These are phyloP conservation scores for Ogataea naganishii DNA, from an alignment of 805 yeast species.

Conservation along the genomic window DNA sequence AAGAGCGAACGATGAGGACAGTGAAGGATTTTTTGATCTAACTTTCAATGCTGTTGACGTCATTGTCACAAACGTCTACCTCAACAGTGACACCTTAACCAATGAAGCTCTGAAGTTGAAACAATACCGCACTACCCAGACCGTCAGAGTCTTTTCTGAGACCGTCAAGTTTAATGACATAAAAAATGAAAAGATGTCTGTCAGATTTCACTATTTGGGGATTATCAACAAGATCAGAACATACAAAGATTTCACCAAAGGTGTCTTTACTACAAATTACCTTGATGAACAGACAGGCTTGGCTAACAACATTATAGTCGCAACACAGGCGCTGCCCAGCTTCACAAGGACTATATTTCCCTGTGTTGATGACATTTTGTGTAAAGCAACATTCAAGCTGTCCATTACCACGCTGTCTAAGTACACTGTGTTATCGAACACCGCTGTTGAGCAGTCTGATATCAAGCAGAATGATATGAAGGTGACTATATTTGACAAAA, in stretches of 20 bases:
- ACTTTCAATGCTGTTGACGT: conserved; percentile 33
- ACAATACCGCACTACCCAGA: conserved; percentile 32
- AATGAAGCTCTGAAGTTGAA: conserved; percentile 10
- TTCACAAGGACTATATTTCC: conserved; percentile 60
- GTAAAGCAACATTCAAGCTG: conserved; percentile 43
- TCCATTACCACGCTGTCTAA: conserved; percentile 33
- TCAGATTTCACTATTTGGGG: conserved; percentile 38
- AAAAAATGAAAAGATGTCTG: conserved; percentile 1
- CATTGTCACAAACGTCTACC: conserved; percentile 27
- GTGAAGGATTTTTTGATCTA: conserved; percentile 13
- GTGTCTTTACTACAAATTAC: conserved; percentile 62
- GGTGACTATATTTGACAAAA: conserved; percentile 34
- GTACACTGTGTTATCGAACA: conserved; percentile 46
- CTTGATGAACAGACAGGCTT: conserved; percentile 39
- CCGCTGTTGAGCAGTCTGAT: conserved; percentile 22
- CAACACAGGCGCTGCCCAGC: conserved; percentile 69
- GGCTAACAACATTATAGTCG: conserved; percentile 43
- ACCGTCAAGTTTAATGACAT: conserved; percentile 14
- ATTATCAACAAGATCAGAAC: conserved; percentile 42
- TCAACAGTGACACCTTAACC: conserved; percentile 10
- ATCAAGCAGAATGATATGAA: conserved; percentile 14
- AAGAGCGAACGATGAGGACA: conserved; percentile 2
- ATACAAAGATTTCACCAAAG: conserved; percentile 47
- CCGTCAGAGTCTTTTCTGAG: conserved; percentile 21
- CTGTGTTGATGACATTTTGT: conserved; percentile 55